Base-by-base conservation (phyloP, 2,329 filamentous ascomycete genomes). In the Aspergillus fischeri region DNA sequence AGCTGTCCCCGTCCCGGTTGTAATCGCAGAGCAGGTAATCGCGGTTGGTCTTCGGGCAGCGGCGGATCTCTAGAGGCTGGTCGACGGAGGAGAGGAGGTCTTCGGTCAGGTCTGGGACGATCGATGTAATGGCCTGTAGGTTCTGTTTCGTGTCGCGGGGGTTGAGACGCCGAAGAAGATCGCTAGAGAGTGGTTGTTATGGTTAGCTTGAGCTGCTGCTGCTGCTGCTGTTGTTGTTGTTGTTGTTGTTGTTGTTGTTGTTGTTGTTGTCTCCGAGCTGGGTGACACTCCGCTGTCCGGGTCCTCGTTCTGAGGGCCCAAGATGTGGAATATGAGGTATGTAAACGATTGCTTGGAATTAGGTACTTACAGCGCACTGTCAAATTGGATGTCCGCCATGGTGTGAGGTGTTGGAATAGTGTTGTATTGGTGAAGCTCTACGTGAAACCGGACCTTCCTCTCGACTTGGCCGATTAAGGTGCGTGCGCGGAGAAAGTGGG, bases 21-120 rank as follows among this genome's bases (percentile, higher is more conserved):
- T 99, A 99, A 83, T 99, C 94, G 82, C 94, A 99, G 70, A 97
- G 89, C 52, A 99, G 86, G 80, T 96, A 99, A 78, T 97, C 94
- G 66, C 93, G 90, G 67, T 92, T 91, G 32, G 91, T 89, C 77
- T 92, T 90, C 67, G 86, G 86, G 82, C 94, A 97, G 64, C 90
- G 89, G 67, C 89, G 87, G 62, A 95, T 84, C 58, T 89, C 87
- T 56, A 99, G 87, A 25, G 94, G 94, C 76, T 97, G 93, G 77
- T 99, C 94, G 67, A 99, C 94, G 25, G 93, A 96, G 64, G 93
- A 94, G 64, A 99, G 91, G 47, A 99, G 91, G 75, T 99, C 94
- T 82, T 99, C 94, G 70, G 93, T 94, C 59, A 99, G 87, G 67
- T 93, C 88, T 17, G 94, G 94, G 48, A 92, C 89, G 62, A 99